Evolutionary conservation across 495 filamentous ascomycete species (phyloP), one percentile per base, ranked within the genome.

Genomic region (Tuber brumale): DNA sequence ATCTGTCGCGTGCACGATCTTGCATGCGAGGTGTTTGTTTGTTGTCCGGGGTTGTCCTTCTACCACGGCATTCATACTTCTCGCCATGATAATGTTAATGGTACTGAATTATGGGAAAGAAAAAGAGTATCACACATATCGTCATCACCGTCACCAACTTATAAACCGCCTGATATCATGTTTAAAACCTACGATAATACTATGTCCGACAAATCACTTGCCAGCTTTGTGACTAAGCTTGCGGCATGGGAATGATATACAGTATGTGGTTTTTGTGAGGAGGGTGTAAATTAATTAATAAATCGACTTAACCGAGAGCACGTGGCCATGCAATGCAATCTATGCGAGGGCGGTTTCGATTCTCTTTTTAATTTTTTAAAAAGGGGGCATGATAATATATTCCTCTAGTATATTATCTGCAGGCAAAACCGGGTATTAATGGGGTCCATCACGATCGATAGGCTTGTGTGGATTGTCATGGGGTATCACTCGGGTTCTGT

Each of bases 401-500:
- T 42, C 6, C 9, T 42, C 9, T 2, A 39, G 37, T 35, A 35
- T 66, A 31, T 18, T 12, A 35, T 66, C 57, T 35, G n/a, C 27
- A 66, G 27, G 57, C 35, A 66, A 66, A 66, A 66, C n/a, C 57
- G 57, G 57, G 57, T 66, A 66, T 66, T 66, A 31, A 61, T 27
- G 51, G 21, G 46, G 6, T 51, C n/a, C n/a, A 27, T n/a, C 48
- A 31, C 9, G n/a, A 31, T 61, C n/a, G 51, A 31, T 14, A 61
- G 23, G 51, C 23, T 61, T 16, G 51, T 16, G 51, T 9, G n/a
- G n/a, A 12, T 16, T 66, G 27, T 18, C 57, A 27, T 31, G 27
- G 27, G 57, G 57, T 66, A 3, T 31, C 46, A 51, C 46, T 51
- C 46, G 46, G 46, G 46, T 23, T n/a, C 16, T 46, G 18, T 5